Base-by-base conservation (phyloP, 805 yeast genomes). In the Kazachstania africana region DNA sequence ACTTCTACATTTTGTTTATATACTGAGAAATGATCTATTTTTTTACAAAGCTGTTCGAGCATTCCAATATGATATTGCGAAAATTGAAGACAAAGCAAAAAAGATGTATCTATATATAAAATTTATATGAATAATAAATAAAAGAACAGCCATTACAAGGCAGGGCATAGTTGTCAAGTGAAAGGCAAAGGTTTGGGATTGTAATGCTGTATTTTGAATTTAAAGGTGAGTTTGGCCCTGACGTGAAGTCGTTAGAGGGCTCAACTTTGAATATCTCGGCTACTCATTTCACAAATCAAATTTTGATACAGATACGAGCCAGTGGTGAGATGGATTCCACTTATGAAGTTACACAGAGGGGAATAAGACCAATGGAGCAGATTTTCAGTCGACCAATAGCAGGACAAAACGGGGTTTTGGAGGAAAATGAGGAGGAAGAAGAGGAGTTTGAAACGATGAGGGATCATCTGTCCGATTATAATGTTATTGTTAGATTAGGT, bases 401-500 rank as follows among this genome's bases (percentile, higher is more conserved):
- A 3, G 48, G 48, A 3, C 26, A 27, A 5, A 24, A 20, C 18
- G 12, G 12, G 12, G 28, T 14, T 6, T 10, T 22, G 4, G 22
- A 28, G 16, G 35, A 28, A 5, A 25, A 20, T 22, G 39, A 35
- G 4, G 50, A 40, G 2, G 40, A 39, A 6, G 44, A 40, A 5
- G 39, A 42, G 26, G 40, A 36, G 12, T 39, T 36, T 8, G 42
- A 36, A 2, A 35, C 42, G 14, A 47, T 48, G 5, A 38, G 47
- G 10, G 60, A 53, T 35, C 38, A 42, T 17, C 33, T 55, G 24
- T 39, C 57, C 1, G 63, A 62, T n/a, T 59, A 62, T 10, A 70
- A 70, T 27, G 70, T 74, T 1, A 41, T 50, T 2, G 53, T 69
- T 12, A 53, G 67, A 16, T 55, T 70, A 13, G 77, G 77, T 2